Conservation (phyloP, 768 basidiomycete species). For the Inosperma sp. region DNA sequence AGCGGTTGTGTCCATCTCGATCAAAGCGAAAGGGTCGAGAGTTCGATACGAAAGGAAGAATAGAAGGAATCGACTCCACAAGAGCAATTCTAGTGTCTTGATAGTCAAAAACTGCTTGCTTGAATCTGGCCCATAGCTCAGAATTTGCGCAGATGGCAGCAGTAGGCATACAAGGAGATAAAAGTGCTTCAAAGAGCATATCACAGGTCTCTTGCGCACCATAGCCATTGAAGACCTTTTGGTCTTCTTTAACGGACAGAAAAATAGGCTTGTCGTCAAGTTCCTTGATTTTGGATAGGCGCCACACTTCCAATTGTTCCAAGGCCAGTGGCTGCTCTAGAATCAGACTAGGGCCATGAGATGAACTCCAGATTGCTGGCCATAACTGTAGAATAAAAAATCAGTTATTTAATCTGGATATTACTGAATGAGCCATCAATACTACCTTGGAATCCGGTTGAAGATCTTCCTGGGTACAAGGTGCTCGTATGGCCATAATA, state of each 20-base stretch:
- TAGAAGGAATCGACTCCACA: not conserved
- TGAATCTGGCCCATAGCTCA: slow-evolving; percentile 1
- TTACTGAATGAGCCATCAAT: too few species aligned
- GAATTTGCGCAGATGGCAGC: slow-evolving; percentile 4
- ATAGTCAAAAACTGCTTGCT: slow-evolving; percentile 2
- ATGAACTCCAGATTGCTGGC: not conserved
- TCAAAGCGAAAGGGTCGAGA: slow-evolving; percentile 1
- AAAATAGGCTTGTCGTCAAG: slow-evolving; percentile 4
- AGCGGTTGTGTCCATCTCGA: slow-evolving; percentile 1
- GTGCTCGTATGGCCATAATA: slow-evolving; percentile 5
- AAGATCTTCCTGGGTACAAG: not conserved
- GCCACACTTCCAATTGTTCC: slow-evolving; percentile 1
- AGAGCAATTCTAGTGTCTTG: not conserved
- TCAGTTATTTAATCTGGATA: not conserved
- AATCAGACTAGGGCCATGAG: slow-evolving; percentile 1
- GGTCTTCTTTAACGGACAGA: slow-evolving; percentile 10
- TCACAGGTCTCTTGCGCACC: slow-evolving; percentile 20
- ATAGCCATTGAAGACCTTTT: slow-evolving; percentile 20
- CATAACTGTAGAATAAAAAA: not conserved
- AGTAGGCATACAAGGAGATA: slow-evolving; percentile 15
- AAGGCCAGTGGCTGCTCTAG: not conserved
- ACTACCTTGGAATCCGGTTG: not conserved
- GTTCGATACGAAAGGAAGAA: not conserved
- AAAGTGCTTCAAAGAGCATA: slow-evolving; percentile 16
- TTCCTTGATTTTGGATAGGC: not conserved